Percentiles rank a stretch among this genome's conserved stretches.
These are phyloP conservation scores for Teunomyces kruisii DNA, from an alignment of 805 yeast genomes.

Conservation along the genomic window DNA sequence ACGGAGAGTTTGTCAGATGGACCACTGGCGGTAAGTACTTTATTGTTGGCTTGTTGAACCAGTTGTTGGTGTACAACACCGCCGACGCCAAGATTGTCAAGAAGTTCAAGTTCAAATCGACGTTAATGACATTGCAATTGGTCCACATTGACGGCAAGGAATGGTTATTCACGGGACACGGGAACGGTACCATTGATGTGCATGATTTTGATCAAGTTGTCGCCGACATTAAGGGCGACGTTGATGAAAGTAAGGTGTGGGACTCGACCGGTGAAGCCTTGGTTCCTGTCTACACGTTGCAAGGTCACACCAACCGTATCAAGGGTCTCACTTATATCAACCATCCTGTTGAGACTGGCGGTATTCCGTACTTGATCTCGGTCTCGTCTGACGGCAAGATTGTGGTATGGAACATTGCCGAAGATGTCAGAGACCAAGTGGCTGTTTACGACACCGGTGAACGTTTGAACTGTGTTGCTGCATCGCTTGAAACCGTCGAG, in stretches of 20 bases:
- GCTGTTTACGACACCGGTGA: conserved; percentile 92
- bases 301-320: conserved; percentile 84
- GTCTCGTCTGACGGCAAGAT: conserved; percentile 93
- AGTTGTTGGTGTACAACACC: conserved; percentile 64
- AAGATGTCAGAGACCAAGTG: conserved; percentile 65
- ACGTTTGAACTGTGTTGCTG: conserved; percentile 80
- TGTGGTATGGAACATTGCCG: conserved; percentile 75
- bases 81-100: conserved; percentile 56
- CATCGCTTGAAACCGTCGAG: conserved; percentile 77
- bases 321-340: conserved; percentile 66
- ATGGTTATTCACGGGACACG: conserved; percentile 65
- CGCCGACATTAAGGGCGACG: conserved; percentile 10
- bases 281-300: conserved; percentile 56
- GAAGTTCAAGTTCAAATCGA: conserved; percentile 50
- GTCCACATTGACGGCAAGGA: conserved; percentile 47
- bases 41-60: conserved; percentile 69
- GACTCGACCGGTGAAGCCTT: conserved; percentile 21
- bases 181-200: conserved; percentile 69
- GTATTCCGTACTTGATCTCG: conserved; percentile 58
- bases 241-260: conserved; percentile 27
- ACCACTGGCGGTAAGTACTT: conserved; percentile 65
- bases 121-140: conserved; percentile 69
- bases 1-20: conserved; percentile 70
- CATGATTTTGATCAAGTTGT: conserved; percentile 36
- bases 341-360: conserved; percentile 33